Evolutionary conservation across 2,329 filamentous ascomycete species (phyloP).

Genomic region (Alternaria atra): DNA sequence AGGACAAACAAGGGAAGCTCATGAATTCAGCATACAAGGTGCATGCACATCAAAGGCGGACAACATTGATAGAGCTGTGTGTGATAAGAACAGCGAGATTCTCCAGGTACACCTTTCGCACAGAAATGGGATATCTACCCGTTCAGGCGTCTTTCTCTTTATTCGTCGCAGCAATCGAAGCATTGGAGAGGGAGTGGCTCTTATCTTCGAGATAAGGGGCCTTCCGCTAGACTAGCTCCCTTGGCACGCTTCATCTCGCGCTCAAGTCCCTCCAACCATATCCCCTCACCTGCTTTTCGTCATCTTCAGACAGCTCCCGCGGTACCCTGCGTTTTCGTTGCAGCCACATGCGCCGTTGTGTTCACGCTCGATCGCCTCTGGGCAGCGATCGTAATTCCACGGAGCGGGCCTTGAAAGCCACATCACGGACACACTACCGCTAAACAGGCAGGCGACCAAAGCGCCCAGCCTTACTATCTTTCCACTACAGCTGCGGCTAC

Average conservation of each 20-base stretch:
- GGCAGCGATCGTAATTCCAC: constrained; percentile 2
- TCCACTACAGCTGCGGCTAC: constrained; percentile 9
- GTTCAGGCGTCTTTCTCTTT: background rate
- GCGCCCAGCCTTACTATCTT: constrained; percentile 23
- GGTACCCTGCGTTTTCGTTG: background rate
- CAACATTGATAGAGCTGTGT: background rate
- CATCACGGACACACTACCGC: constrained; percentile 13
- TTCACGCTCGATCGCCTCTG: background rate
- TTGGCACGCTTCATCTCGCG: constrained; percentile 5
- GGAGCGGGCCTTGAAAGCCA: constrained; percentile 6
- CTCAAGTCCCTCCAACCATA: constrained; percentile 10
- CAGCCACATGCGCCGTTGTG: constrained; percentile 2
- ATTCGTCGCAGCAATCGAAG: background rate
- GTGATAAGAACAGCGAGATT: background rate
- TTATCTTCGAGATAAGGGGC: constrained; percentile 2
- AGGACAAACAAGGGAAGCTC: too few species aligned
- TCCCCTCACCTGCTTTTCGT: background rate
- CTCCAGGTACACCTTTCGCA: background rate
- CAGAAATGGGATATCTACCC: background rate
- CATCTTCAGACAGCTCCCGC: background rate
- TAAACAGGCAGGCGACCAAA: constrained; percentile 26
- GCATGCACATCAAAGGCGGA: background rate
- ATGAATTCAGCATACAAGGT: too few species aligned
- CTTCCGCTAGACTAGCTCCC: background rate
- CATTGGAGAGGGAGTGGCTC: background rate